These are phyloP conservation scores for Aechmea fasciata DNA, from an alignment of 176 grass and related monocot genomes.

Conservation along the genomic window DNA sequence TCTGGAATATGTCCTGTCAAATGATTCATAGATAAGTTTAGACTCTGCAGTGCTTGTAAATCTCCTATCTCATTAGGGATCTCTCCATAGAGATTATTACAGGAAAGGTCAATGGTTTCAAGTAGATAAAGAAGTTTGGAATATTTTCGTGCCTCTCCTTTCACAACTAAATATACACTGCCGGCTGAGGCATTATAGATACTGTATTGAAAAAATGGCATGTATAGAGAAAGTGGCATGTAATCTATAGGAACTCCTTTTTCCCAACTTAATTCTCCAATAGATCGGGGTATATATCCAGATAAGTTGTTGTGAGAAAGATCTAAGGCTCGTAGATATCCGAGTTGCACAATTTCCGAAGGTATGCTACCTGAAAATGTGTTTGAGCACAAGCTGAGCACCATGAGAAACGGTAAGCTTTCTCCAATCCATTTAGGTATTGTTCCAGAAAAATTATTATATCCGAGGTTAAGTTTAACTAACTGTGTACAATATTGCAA, in stretches of 20 bases:
- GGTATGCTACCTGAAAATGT: too few species aligned
- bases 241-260: too few species aligned
- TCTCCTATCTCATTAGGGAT: conserved; percentile 9
- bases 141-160: neutral
- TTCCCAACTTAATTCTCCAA: too few species aligned
- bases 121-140: neutral
- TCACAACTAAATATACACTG: neutral
- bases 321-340: too few species aligned
- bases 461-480: conserved; percentile 12
- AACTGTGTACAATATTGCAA: neutral
- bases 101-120: conserved; percentile 2
- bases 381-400: too few species aligned
- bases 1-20: conserved; percentile 11
- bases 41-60: neutral
- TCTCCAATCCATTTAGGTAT: too few species aligned
- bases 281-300: too few species aligned
- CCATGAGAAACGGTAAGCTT: too few species aligned
- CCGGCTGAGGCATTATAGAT: neutral
- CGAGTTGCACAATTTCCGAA: neutral
- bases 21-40: conserved; percentile 6
- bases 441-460: too few species aligned
- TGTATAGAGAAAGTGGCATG: too few species aligned
- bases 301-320: too few species aligned
- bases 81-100: neutral
- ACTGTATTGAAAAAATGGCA: too few species aligned